Percentiles rank a stretch among this genome's conserved stretches.
These are phyloP conservation scores for Fusarium bactridioides DNA, from an alignment of 2,329 filamentous ascomycete genomes.

Conservation along the genomic window DNA sequence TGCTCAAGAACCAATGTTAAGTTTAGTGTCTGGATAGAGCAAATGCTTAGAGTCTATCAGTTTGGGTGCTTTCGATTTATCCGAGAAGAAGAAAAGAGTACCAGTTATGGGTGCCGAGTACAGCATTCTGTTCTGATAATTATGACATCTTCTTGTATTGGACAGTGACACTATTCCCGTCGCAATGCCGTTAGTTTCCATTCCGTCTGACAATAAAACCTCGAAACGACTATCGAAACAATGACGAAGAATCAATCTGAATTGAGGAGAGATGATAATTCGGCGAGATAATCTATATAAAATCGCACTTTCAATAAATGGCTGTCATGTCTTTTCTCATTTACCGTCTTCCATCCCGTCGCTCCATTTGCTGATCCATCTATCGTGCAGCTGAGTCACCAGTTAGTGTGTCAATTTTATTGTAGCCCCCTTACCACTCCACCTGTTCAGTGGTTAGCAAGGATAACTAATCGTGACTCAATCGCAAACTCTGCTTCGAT, in stretches of 20 bases:
- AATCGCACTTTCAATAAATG: too few relatives aligned
- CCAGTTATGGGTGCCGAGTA: background rate
- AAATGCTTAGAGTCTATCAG: background rate
- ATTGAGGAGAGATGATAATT: background rate
- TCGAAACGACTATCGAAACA: background rate
- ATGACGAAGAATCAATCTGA: background rate
- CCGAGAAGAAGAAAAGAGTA: background rate
- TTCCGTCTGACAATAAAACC: background rate
- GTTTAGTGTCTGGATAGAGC: background rate
- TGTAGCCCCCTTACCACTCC: background rate
- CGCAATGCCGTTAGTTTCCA: background rate
- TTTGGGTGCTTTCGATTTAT: too few relatives aligned
- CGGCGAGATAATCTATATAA: too few relatives aligned
- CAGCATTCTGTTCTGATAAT: background rate
- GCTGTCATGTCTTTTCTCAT: too few relatives aligned
- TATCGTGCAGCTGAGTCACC: background rate
- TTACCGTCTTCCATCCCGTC: background rate
- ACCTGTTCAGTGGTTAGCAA: background rate
- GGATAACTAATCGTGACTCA: constrained; percentile 17
- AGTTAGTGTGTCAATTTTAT: background rate
- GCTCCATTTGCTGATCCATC: background rate
- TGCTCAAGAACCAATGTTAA: background rate
- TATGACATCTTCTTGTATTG: background rate
- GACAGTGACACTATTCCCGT: background rate
- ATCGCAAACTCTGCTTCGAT: background rate